Evolutionary conservation across 1,284 basidiomycete species (phyloP).

Genomic region (Heterobasidion parviporum): DNA sequence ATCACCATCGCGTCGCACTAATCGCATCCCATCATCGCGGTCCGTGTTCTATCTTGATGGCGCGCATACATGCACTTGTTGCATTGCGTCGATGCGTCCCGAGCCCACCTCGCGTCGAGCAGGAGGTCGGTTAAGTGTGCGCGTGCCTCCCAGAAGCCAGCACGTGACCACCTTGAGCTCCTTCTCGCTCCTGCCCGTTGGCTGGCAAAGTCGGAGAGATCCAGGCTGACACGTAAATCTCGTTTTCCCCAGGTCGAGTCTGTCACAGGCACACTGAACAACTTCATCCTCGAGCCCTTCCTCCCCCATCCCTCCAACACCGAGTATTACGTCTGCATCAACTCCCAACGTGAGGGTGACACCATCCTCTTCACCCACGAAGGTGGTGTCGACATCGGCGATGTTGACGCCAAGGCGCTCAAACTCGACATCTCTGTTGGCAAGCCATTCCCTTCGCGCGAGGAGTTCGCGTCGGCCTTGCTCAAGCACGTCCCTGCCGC

Average conservation of each 20-base stretch:
- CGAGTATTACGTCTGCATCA: slow-evolving; percentile 99
- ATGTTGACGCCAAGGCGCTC: slow-evolving; percentile 97
- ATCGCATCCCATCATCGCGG: slow-evolving; percentile 2
- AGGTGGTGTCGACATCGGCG: slow-evolving; percentile 97
- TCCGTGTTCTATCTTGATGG: slow-evolving; percentile 3
- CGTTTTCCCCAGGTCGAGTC: slow-evolving; percentile 67
- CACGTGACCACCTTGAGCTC: slow-evolving; percentile 8
- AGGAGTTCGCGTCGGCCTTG: slow-evolving; percentile 65
- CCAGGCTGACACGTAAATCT: slow-evolving; percentile 2
- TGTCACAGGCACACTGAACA: slow-evolving; percentile 91
- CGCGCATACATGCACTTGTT: slow-evolving; percentile 1
- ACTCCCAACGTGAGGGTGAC: slow-evolving; percentile 91
- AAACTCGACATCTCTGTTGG: slow-evolving; percentile 81
- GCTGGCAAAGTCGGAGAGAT: neutral
- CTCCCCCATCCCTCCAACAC: slow-evolving; percentile 90
- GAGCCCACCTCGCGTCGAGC: neutral
- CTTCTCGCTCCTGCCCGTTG: slow-evolving; percentile 1
- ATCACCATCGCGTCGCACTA: neutral
- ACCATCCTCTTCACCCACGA: slow-evolving; percentile 98
- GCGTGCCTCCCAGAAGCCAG: neutral
- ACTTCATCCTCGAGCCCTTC: slow-evolving; percentile 98
- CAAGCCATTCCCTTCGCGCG: slow-evolving; percentile 73
- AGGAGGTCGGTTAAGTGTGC: neutral
- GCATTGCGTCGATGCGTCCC: neutral
- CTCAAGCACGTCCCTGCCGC: slow-evolving; percentile 73